Base-by-base conservation (phyloP, 2,329 filamentous ascomycete species). In the Pseudogymnoascus sp. region DNA sequence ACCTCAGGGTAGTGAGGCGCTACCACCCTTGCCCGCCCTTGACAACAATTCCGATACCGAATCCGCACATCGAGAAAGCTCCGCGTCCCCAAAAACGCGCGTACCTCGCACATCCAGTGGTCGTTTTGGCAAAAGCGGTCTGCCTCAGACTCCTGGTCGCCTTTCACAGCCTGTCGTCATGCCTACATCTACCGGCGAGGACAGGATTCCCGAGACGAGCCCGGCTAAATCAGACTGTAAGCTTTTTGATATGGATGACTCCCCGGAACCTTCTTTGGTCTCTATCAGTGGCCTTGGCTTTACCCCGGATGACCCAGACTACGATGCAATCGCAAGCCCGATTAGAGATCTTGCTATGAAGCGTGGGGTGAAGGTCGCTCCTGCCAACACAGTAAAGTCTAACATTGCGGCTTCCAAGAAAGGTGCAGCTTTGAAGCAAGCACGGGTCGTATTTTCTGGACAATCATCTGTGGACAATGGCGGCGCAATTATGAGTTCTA, bases 121-220 rank as follows among this genome's bases (percentile, higher is more conserved):
- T 15, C 37, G 37, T 18, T 42, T 59, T 59, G 37, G 58, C 12
- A 37, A 37, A 10, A 31, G 27, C 12, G 58, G 35, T 7, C 33
- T 31, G 33, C 58, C 35, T 6, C 58, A 37, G 5, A 59, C 35
- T 13, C 58, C 37, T 13, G 37, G 37, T 27, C 58, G 21, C 13
- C 58, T 42, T 27, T 37, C 58, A 13, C 58, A 59, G n/a, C 8
- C 1, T 55, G 29, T 33, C n/a, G 5, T 4, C 3, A 33, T 55
- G 27, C 15, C 48, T 33, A 12, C 10, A 21, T 55, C 48, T 18
- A 35, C 48, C 18, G n/a, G 10, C 15, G 65, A 66, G 29, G 61
- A 37, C 7, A 68, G 64, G 6, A 60, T 73, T 9, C 71, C 68
- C n/a, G 71, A 72, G 58, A 72, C 71, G 3, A 72, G 70, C 52